A percentile compares a stretch with the other conserved stretches of the same genome.
phyloP scores from a whole-genome alignment of 2,329 filamentous ascomycete species.

The Rosellinia necatrix region DNA sequence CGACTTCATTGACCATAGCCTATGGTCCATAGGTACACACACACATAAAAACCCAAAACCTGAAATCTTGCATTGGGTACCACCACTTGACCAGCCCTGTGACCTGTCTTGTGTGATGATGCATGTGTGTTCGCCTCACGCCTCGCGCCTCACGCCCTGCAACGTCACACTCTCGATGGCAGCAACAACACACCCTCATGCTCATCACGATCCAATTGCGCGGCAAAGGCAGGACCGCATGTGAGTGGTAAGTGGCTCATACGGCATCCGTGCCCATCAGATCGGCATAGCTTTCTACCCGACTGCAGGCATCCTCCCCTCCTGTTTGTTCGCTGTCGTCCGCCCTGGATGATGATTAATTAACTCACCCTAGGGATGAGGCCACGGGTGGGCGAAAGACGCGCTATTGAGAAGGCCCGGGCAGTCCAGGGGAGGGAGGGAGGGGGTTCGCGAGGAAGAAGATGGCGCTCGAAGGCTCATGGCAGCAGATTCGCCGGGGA shows the following conservation, averaged over 20 bases:
- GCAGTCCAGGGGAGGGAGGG: background rate
- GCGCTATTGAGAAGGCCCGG: background rate
- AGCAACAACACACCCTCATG: background rate
- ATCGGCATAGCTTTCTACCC: background rate
- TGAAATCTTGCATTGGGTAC: too few relatives aligned
- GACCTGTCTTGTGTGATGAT: too few relatives aligned
- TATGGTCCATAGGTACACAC: too few relatives aligned
- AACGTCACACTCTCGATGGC: constrained; percentile 16
- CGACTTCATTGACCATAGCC: too few relatives aligned
- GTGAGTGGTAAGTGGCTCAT: constrained; percentile 1
- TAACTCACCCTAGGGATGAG: background rate
- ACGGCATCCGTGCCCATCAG: constrained; percentile 15
- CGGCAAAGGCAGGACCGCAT: constrained; percentile 7
- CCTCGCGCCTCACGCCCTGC: constrained; percentile 15
- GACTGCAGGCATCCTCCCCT: constrained; percentile 16
- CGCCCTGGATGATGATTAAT: constrained; percentile 3
- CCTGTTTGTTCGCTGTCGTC: background rate
- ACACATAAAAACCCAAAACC: too few relatives aligned
- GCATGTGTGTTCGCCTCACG: too few relatives aligned
- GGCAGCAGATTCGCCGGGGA: background rate
- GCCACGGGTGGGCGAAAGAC: background rate
- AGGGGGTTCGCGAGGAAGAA: background rate
- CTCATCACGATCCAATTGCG: constrained; percentile 5
- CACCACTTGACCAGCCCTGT: too few relatives aligned
- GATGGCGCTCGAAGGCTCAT: too few relatives aligned